Conservation (phyloP, 306 rosid genomes). For the Corylus heterophylla region DNA sequence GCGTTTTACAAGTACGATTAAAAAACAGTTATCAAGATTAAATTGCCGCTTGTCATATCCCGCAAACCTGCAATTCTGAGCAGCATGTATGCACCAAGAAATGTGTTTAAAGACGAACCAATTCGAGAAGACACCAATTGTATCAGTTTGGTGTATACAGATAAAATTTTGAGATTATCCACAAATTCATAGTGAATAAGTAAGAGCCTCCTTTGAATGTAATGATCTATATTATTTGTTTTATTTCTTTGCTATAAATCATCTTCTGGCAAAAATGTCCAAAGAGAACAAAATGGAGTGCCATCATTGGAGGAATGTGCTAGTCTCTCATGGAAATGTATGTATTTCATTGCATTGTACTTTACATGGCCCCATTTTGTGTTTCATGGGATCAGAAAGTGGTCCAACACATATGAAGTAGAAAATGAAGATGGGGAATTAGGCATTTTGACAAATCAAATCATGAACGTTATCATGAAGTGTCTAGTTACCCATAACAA, state of each 20-base stretch:
- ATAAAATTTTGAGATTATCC: not conserved
- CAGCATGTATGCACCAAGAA: not conserved
- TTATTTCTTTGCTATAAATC: not conserved
- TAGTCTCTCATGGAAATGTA: not conserved
- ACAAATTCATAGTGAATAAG: not conserved
- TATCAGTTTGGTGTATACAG: not conserved
- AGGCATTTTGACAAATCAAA: not conserved
- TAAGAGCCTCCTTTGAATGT: not conserved
- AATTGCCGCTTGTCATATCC: not conserved
- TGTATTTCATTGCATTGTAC: not conserved
- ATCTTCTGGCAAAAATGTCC: not conserved
- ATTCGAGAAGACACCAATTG: not conserved
- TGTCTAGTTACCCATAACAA: not conserved
- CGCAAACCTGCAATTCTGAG: not conserved
- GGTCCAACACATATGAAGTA: not conserved
- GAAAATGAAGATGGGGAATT: not conserved
- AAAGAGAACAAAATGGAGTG: constrained; percentile 1
- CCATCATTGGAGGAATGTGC: not conserved
- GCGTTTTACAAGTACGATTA: not conserved
- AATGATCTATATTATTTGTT: not conserved
- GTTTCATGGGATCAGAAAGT: not conserved
- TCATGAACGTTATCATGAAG: not conserved
- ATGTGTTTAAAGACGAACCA: not conserved
- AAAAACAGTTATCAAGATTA: not conserved
- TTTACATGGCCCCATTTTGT: not conserved